Conservation (phyloP, 768 basidiomycete genomes). For the Auriculariales sp. region DNA sequence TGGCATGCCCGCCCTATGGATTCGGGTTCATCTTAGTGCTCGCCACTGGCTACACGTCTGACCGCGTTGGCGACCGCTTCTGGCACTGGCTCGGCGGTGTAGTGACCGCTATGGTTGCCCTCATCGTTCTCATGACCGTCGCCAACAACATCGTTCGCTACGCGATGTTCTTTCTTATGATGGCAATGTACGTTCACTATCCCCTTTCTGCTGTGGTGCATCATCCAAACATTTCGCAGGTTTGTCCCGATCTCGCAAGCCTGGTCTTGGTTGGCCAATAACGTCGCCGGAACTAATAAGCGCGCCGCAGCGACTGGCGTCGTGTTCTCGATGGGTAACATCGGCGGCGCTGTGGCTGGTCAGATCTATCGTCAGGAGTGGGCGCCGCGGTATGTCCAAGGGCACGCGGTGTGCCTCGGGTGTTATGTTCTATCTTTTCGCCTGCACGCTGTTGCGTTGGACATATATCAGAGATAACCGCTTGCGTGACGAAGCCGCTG, state of each 20-base stretch:
- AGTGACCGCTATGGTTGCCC: constrained; percentile 10
- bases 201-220: constrained; percentile 1
- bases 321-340: constrained; percentile 19
- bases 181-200: constrained; percentile 15
- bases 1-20: constrained; percentile 9
- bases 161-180: constrained; percentile 21
- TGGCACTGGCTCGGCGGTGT: constrained; percentile 12
- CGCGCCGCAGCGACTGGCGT: constrained; percentile 18
- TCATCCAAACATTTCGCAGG: background rate
- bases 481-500: background rate
- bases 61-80: constrained; percentile 13
- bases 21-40: constrained; percentile 4
- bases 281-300: constrained; percentile 1
- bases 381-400: constrained; percentile 20
- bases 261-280: background rate
- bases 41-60: constrained; percentile 9
- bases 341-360: constrained; percentile 16
- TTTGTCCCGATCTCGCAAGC: constrained; percentile 7
- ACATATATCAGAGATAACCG: background rate
- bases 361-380: constrained; percentile 10
- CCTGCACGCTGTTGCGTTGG: background rate
- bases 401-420: constrained; percentile 16
- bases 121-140: constrained; percentile 18
- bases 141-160: constrained; percentile 16
- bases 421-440: background rate